Percentiles rank a stretch among this genome's conserved stretches.
Evolutionary conservation across 2,329 filamentous ascomycete genomes (phyloP).

Genomic region (Gnomoniopsis sp.): DNA sequence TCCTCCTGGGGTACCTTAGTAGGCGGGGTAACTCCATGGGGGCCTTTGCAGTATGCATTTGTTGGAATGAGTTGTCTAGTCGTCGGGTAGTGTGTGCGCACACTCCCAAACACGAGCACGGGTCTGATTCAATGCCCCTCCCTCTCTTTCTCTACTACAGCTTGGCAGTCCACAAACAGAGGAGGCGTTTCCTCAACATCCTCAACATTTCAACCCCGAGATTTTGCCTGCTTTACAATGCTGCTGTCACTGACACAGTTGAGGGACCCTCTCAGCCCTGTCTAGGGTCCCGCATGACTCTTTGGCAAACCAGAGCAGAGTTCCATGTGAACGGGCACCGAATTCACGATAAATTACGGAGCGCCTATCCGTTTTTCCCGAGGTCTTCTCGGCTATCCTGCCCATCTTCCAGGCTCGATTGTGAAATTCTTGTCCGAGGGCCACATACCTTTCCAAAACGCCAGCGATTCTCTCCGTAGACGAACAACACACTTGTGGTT

Average conservation of each 20-base stretch:
- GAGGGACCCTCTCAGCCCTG: background rate
- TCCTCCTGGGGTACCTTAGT: background rate
- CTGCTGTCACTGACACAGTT: background rate
- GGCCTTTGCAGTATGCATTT: too few relatives aligned
- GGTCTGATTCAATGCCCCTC: too few relatives aligned
- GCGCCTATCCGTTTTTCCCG: background rate
- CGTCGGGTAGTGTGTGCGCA: too few relatives aligned
- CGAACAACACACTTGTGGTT: too few relatives aligned
- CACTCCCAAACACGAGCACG: too few relatives aligned
- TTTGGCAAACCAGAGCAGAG: background rate
- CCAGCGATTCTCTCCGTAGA: background rate
- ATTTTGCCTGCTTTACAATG: background rate
- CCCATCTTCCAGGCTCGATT: background rate
- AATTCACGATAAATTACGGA: background rate
- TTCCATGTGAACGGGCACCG: background rate
- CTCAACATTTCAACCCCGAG: background rate
- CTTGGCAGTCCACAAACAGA: background rate
- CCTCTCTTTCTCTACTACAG: background rate
- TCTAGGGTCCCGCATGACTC: background rate
- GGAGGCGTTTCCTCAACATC: background rate
- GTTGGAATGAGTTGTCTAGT: too few relatives aligned
- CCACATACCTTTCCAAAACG: background rate
- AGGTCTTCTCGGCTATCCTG: constrained; percentile 1
- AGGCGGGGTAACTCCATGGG: background rate
- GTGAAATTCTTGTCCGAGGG: background rate